Conservation (phyloP, 2,329 filamentous ascomycete genomes). For the Arthrobotrys pseudoclavata region DNA sequence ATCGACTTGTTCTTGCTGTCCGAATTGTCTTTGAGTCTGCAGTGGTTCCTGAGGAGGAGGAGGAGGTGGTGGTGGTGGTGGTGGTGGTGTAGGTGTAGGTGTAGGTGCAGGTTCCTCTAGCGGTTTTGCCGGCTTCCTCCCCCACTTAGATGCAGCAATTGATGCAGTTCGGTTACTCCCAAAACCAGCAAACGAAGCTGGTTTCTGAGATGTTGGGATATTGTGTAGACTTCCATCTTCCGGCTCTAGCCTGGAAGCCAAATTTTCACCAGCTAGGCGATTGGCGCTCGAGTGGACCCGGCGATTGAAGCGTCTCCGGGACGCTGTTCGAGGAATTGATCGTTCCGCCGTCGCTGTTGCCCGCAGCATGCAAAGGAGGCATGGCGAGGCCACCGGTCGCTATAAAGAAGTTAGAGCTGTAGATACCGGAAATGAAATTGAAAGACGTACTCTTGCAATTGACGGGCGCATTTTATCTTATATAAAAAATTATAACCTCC, state of each 20-base stretch:
- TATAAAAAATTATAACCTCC: constrained; percentile 13
- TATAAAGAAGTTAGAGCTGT: constrained; percentile 33
- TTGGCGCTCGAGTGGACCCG: constrained; percentile 54
- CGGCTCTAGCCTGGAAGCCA: constrained; percentile 40
- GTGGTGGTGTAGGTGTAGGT: not conserved
- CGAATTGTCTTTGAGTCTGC: not conserved
- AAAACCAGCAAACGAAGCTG: constrained; percentile 37
- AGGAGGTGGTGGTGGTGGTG: not conserved
- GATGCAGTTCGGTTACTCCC: constrained; percentile 13
- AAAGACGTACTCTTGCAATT: constrained; percentile 42
- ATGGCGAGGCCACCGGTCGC: constrained; percentile 52
- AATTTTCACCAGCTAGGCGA: constrained; percentile 42
- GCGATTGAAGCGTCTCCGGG: constrained; percentile 38
- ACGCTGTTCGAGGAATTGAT: constrained; percentile 24
- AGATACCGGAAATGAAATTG: not conserved
- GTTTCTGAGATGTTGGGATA: constrained; percentile 22
- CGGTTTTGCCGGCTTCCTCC: constrained; percentile 31
- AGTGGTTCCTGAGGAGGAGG: constrained; percentile 17
- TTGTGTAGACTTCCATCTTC: constrained; percentile 34
- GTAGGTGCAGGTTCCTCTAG: constrained; percentile 3
- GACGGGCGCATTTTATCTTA: constrained; percentile 43
- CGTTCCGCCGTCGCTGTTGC: constrained; percentile 44
- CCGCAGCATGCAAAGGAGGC: constrained; percentile 53
- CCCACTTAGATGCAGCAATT: constrained; percentile 40
- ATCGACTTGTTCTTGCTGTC: no score